These are phyloP conservation scores for Diplodia sapinea DNA, from an alignment of 2,329 filamentous ascomycete genomes.

Conservation along the genomic window DNA sequence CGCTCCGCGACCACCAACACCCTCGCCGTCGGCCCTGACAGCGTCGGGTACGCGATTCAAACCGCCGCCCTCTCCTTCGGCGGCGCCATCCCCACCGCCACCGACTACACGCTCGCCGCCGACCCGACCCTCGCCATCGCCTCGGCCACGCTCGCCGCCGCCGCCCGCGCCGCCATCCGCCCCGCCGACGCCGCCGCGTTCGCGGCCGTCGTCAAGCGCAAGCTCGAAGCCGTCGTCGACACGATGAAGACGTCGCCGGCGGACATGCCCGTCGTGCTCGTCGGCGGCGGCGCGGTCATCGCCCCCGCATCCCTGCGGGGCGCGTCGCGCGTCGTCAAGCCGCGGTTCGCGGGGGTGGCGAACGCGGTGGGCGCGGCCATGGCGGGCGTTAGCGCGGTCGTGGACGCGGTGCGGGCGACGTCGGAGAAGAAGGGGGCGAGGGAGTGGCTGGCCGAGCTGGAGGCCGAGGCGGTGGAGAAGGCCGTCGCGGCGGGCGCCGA, in stretches of 20 bases:
- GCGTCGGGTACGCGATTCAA: slow-evolving; percentile 60
- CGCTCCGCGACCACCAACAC: slow-evolving; percentile 34
- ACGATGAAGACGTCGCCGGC: slow-evolving; percentile 63
- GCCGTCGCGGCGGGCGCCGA: slow-evolving; percentile 44
- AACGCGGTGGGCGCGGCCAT: slow-evolving; percentile 68
- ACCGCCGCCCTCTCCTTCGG: slow-evolving; percentile 60
- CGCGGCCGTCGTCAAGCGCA: slow-evolving; percentile 49
- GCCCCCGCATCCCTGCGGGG: slow-evolving; percentile 57
- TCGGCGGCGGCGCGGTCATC: slow-evolving; percentile 63
- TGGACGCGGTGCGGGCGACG: slow-evolving; percentile 53
- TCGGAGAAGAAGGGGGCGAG: slow-evolving; percentile 11
- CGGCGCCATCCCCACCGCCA: slow-evolving; percentile 59
- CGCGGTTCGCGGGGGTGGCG: slow-evolving; percentile 61
- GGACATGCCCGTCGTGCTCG: slow-evolving; percentile 60
- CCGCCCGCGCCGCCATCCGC: slow-evolving; percentile 4
- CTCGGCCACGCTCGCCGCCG: slow-evolving; percentile 23
- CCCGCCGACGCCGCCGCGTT: slow-evolving; percentile 38
- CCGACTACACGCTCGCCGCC: slow-evolving; percentile 56
- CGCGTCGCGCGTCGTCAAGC: slow-evolving; percentile 58
- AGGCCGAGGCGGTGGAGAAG: slow-evolving; percentile 47
- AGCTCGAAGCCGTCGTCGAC: slow-evolving; percentile 61
- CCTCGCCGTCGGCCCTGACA: slow-evolving; percentile 61
- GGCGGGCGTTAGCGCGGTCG: slow-evolving; percentile 59
- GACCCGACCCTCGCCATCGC: slow-evolving; percentile 38
- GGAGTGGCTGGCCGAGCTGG: slow-evolving; percentile 48